Percentiles rank a stretch among this genome's conserved stretches.
These are phyloP conservation scores for Sanghuangporus weigelae DNA, from an alignment of 1,284 basidiomycete species.

Conservation along the genomic window DNA sequence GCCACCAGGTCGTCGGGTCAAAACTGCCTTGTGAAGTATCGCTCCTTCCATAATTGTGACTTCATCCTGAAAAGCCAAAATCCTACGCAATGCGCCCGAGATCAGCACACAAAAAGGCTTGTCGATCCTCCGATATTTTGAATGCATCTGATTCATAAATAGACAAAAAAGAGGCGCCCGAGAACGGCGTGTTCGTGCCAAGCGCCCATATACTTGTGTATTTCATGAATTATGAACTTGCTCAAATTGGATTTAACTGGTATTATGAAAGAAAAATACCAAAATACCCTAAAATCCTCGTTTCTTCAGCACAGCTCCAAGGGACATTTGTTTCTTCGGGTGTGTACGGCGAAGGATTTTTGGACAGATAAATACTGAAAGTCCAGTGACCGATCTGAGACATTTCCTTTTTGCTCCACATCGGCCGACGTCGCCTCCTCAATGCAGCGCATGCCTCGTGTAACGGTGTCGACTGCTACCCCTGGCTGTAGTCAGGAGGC, in stretches of 20 bases:
- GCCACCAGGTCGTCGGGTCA: constrained; percentile 13
- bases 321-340: background rate
- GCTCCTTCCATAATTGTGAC: background rate
- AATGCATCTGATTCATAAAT: background rate
- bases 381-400: constrained; percentile 10
- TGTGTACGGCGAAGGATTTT: background rate
- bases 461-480: background rate
- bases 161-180: background rate
- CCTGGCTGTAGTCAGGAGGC: background rate
- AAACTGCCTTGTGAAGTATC: constrained; percentile 13
- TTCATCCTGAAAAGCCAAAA: constrained; percentile 6
- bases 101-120: background rate
- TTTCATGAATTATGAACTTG: background rate
- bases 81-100: background rate
- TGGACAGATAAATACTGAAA: background rate
- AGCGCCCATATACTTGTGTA: background rate
- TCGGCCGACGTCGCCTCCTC: background rate
- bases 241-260: background rate
- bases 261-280: background rate
- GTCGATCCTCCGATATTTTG: constrained; percentile 5
- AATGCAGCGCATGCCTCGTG: background rate
- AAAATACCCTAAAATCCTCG: background rate
- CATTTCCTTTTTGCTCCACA: background rate
- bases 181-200: background rate
- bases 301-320: constrained; percentile 5